Percentiles rank a stretch among this genome's conserved stretches.
Evolutionary conservation across 2,329 filamentous ascomycete genomes (phyloP).

Genomic region (Microdochium nivale): DNA sequence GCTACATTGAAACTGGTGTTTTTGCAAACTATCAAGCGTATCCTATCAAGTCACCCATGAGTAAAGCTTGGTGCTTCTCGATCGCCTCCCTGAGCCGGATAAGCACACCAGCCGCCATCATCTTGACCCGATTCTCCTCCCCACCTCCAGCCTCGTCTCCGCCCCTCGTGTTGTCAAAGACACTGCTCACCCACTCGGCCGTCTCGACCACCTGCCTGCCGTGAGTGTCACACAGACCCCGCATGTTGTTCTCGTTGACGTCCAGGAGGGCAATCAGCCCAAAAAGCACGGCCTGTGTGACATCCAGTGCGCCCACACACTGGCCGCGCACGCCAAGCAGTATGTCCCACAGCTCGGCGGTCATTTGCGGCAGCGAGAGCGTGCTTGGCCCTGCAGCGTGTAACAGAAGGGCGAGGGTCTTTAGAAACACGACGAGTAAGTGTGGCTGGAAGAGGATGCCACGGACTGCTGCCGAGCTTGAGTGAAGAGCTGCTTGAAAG

Average conservation of each 20-base stretch:
- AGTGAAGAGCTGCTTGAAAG: conserved; percentile 57
- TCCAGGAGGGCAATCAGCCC: conserved; percentile 74
- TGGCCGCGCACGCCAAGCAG: conserved; percentile 59
- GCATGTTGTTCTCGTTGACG: conserved; percentile 65
- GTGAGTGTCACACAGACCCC: conserved; percentile 63
- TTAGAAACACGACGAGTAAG: conserved; percentile 71
- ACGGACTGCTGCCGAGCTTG: conserved; percentile 27
- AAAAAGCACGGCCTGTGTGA: conserved; percentile 70
- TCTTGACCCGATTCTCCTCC: conserved; percentile 74
- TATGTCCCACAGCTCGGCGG: conserved; percentile 76
- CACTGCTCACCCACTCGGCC: conserved; percentile 70
- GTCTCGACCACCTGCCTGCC: conserved; percentile 76
- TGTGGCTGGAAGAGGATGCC: conserved; percentile 66
- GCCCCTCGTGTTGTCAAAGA: conserved; percentile 57
- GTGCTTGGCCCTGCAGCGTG: conserved; percentile 78
- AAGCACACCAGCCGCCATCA: conserved; percentile 67
- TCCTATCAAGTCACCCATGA: conserved; percentile 62
- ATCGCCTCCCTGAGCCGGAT: conserved; percentile 74
- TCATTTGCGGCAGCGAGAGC: conserved; percentile 68
- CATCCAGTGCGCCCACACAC: conserved; percentile 50
- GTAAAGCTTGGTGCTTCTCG: conserved; percentile 67
- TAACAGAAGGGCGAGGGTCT: conserved; percentile 75
- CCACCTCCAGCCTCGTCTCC: conserved; percentile 36
- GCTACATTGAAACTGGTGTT: too few species aligned
- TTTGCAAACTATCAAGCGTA: conserved; percentile 11